phyloP scores from a whole-genome alignment of 306 rosid genomes.

The Carpinus viminea region DNA sequence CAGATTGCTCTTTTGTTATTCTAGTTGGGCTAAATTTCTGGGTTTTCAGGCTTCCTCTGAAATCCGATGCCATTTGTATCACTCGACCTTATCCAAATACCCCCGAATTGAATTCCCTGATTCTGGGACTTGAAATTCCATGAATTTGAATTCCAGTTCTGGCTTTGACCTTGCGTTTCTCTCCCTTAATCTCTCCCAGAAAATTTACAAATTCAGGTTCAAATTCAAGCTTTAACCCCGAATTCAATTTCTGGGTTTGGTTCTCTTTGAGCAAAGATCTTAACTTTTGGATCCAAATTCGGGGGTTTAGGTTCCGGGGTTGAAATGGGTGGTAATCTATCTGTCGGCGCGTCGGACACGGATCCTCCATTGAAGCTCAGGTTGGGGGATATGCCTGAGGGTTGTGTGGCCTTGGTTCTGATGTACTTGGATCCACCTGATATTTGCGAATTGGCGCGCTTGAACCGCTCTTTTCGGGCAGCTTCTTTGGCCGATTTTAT shows the following conservation, averaged over 20 bases:
- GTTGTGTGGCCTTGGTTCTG: conserved; percentile 71
- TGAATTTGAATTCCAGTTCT: conserved; percentile 39
- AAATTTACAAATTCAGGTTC: conserved; percentile 56
- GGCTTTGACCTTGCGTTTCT: conserved; percentile 27
- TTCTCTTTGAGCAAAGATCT: not conserved
- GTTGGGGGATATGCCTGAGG: conserved; percentile 84
- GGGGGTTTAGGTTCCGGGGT: conserved; percentile 1
- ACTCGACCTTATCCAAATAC: not conserved
- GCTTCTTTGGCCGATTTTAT: conserved; percentile 84
- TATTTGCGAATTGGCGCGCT: conserved; percentile 65
- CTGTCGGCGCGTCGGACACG: conserved; percentile 42
- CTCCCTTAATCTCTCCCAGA: conserved; percentile 54
- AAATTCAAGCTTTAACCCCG: conserved; percentile 46
- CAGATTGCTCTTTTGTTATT: not conserved
- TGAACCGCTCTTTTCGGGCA: conserved; percentile 67
- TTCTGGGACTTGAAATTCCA: conserved; percentile 35
- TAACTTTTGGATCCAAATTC: not conserved
- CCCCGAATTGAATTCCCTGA: not conserved
- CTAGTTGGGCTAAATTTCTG: not conserved
- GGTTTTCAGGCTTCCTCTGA: no score
- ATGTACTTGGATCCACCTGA: conserved; percentile 69
- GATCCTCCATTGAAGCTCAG: conserved; percentile 43
- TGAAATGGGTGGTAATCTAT: conserved; percentile 63
- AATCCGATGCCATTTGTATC: not conserved
- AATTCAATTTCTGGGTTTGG: conserved; percentile 26